Evolutionary conservation across 1,284 basidiomycete genomes (phyloP).

Genomic region (Boletellus sp.): DNA sequence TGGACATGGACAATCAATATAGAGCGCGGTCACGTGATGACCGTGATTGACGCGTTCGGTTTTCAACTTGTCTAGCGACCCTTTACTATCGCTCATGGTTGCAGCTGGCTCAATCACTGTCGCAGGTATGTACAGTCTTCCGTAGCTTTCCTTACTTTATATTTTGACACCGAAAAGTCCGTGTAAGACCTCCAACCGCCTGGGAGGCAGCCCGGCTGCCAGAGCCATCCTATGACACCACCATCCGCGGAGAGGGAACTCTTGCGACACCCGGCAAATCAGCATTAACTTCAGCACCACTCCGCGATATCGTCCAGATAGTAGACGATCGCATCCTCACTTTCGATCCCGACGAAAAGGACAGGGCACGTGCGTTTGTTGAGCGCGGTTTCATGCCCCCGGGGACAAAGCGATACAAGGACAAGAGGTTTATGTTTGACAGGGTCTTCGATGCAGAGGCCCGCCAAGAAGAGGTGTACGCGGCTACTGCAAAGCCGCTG

Average conservation of each 20-base stretch:
- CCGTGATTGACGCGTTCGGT: conserved; percentile 29
- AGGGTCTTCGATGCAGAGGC: conserved; percentile 80
- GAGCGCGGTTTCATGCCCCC: conserved; percentile 79
- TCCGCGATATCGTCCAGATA: conserved; percentile 75
- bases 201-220: conserved; percentile 82
- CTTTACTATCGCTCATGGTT: conserved; percentile 49
- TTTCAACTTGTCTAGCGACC: conserved; percentile 27
- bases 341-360: conserved; percentile 92
- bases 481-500: conserved; percentile 79
- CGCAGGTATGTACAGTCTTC: conserved; percentile 52
- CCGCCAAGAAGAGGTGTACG: conserved; percentile 82
- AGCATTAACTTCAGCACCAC: conserved; percentile 47
- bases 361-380: conserved; percentile 69
- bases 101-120: conserved; percentile 84
- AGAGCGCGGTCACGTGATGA: conserved; percentile 30
- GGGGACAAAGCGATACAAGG: conserved; percentile 87
- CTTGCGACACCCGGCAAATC: conserved; percentile 64
- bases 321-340: conserved; percentile 86
- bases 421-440: conserved; percentile 94
- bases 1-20: conserved; percentile 19
- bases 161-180: conserved; percentile 52
- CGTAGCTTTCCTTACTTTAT: neutral
- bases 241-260: conserved; percentile 77
- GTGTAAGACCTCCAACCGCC: conserved; percentile 82
- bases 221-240: conserved; percentile 61